phyloP scores from a whole-genome alignment of 2,329 filamentous ascomycete species.

The Metarhizium humberi region DNA sequence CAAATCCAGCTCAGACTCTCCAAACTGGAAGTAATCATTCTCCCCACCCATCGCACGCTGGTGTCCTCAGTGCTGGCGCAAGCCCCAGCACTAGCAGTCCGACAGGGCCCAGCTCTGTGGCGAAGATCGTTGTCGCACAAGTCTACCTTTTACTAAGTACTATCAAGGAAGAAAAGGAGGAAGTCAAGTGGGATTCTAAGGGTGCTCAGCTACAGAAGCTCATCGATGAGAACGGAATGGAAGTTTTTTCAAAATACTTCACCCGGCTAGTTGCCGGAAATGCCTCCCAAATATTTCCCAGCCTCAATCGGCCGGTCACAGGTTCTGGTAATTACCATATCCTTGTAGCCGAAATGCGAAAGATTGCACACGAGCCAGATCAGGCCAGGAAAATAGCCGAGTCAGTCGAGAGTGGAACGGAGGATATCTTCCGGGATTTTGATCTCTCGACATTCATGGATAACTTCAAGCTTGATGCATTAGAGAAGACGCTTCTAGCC shows the following conservation, averaged over 20 bases:
- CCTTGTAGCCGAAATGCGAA: constrained; percentile 74
- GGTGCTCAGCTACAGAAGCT: constrained; percentile 90
- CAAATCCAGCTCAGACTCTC: constrained; percentile 48
- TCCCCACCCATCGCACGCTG: constrained; percentile 47
- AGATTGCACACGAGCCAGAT: constrained; percentile 69
- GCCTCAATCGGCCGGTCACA: constrained; percentile 61
- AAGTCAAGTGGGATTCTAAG: constrained; percentile 85
- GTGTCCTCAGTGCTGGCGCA: constrained; percentile 49
- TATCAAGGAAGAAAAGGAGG: constrained; percentile 81
- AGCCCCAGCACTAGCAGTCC: constrained; percentile 54
- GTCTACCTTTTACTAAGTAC: constrained; percentile 89
- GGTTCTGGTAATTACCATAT: constrained; percentile 78
- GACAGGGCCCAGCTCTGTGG: constrained; percentile 58
- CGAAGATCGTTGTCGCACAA: constrained; percentile 92
- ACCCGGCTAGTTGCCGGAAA: constrained; percentile 85
- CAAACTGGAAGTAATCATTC: constrained; percentile 48
- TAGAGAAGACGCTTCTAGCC: constrained; percentile 80
- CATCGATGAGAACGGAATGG: constrained; percentile 97
- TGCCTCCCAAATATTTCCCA: constrained; percentile 83
- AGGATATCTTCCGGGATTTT: constrained; percentile 92
- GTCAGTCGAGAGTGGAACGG: constrained; percentile 80
- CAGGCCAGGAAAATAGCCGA: constrained; percentile 90
- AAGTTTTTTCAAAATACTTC: constrained; percentile 95
- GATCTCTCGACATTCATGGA: constrained; percentile 93
- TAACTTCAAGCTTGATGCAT: constrained; percentile 85